These are phyloP conservation scores for Rhynchosporium agropyri DNA, from an alignment of 2,329 filamentous ascomycete genomes.

Conservation along the genomic window DNA sequence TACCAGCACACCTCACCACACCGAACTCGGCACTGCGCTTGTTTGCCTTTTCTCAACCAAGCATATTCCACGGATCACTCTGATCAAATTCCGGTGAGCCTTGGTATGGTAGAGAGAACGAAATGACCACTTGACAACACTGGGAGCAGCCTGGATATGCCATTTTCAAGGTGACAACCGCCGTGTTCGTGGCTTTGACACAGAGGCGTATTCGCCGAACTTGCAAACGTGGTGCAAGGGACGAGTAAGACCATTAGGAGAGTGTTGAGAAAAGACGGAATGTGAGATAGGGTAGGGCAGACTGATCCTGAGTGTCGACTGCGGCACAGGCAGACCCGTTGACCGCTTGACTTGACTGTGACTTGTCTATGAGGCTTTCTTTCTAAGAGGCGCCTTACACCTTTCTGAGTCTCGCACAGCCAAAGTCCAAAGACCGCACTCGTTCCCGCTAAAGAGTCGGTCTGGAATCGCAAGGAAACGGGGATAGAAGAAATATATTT, in stretches of 20 bases:
- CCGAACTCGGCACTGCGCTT: conserved; percentile 1
- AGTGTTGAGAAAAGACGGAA: neutral
- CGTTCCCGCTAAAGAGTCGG: neutral
- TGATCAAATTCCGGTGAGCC: conserved; percentile 11
- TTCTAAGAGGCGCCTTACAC: neutral
- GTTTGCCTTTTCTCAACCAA: conserved; percentile 17
- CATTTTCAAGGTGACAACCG: conserved; percentile 1
- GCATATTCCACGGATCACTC: neutral
- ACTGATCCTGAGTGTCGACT: neutral
- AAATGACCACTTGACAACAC: neutral
- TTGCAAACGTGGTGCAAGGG: neutral
- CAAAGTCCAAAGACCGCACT: conserved; percentile 1
- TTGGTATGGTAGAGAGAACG: neutral
- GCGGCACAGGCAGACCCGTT: neutral
- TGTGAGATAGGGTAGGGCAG: neutral
- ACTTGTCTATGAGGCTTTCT: neutral
- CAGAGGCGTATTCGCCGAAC: neutral
- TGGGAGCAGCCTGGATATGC: neutral
- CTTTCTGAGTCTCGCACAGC: neutral
- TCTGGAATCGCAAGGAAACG: neutral
- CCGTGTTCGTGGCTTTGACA: neutral
- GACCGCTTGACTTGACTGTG: neutral
- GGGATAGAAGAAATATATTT: neutral
- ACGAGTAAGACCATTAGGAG: conserved; percentile 11
- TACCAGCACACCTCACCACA: neutral